phyloP scores from a whole-genome alignment of 768 basidiomycete genomes.

The Scleroderma bovista region DNA sequence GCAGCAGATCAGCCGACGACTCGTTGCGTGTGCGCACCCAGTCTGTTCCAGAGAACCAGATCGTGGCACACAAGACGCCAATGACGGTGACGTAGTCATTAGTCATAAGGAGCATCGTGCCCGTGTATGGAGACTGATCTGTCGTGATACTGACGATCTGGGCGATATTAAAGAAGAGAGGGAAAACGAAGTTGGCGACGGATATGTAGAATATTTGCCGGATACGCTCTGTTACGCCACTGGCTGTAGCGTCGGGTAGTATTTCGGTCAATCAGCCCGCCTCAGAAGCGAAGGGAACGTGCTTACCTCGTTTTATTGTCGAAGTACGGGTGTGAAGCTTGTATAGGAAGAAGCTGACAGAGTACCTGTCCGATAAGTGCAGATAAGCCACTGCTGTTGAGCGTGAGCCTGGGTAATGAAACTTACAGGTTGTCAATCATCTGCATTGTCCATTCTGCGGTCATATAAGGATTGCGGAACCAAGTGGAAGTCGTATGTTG shows the following conservation, averaged over 20 bases:
- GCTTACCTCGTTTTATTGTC: not conserved
- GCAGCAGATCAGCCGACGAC: not conserved
- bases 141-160: constrained; percentile 24
- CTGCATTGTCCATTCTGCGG: constrained; percentile 30
- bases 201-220: constrained; percentile 32
- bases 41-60: constrained; percentile 19
- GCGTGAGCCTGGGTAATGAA: too few relatives aligned
- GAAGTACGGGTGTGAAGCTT: constrained; percentile 11
- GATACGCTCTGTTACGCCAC: constrained; percentile 18
- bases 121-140: not conserved
- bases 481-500: not conserved
- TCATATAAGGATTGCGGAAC: constrained; percentile 9
- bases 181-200: constrained; percentile 34
- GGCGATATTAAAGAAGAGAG: constrained; percentile 30
- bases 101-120: constrained; percentile 7
- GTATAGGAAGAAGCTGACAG: constrained; percentile 24
- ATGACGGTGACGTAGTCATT: constrained; percentile 29
- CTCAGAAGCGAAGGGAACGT: not conserved
- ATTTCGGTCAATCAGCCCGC: not conserved
- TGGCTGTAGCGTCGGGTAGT: constrained; percentile 3
- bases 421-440: constrained; percentile 32
- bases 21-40: constrained; percentile 1
- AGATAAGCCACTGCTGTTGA: not conserved
- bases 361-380: constrained; percentile 12
- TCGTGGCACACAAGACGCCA: constrained; percentile 33